Conservation (phyloP, 176 grass and related monocot species). For the Aegilops sharonensis region DNA sequence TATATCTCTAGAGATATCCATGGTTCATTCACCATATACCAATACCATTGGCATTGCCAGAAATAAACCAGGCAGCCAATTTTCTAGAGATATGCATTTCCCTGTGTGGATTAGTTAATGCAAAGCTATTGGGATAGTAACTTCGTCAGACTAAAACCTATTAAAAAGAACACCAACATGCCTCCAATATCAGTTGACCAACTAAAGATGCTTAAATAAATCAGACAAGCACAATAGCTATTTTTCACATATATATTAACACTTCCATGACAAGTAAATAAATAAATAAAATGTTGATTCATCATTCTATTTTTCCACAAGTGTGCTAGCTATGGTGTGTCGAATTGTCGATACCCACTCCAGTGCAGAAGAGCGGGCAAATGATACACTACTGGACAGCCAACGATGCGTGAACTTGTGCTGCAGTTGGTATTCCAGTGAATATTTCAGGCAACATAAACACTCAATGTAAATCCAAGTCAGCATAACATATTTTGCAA, state of each 20-base stretch:
- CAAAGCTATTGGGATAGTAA: neutral
- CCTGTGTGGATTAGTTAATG: neutral
- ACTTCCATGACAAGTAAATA: neutral
- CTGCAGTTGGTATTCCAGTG: neutral
- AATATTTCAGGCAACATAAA: neutral
- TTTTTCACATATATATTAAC: neutral
- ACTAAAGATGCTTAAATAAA: neutral
- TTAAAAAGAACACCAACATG: neutral
- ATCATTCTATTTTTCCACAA: neutral
- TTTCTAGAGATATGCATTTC: neutral
- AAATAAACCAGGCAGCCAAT: neutral
- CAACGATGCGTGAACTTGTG: neutral
- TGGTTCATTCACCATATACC: neutral
- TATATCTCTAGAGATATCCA: neutral
- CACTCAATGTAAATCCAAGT: conserved; percentile 7
- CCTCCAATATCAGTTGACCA: neutral
- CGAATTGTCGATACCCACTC: neutral
- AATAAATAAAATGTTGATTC: neutral
- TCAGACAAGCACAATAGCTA: neutral
- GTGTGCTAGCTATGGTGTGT: neutral
- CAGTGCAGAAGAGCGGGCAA: neutral
- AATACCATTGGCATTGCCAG: neutral
- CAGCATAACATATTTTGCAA: neutral
- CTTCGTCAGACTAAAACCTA: neutral
- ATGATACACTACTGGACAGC: neutral